Percentiles rank a stretch among this genome's conserved stretches.
phyloP scores from a whole-genome alignment of 768 basidiomycete species.

The Podaxis mareebaensis region DNA sequence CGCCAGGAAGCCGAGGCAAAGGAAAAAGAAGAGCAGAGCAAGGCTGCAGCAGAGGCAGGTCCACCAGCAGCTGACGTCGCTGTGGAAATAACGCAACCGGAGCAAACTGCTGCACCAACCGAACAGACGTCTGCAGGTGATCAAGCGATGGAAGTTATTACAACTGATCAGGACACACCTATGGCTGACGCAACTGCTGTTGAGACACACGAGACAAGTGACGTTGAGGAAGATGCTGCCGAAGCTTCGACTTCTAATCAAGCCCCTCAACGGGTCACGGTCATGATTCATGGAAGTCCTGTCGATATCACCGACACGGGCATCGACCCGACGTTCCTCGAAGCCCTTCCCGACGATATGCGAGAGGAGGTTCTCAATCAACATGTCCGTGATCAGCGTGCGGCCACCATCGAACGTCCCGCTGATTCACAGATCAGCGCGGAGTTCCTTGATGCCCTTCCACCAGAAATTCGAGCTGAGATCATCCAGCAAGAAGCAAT shows the following conservation, averaged over 20 bases:
- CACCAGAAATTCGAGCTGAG: constrained; percentile 95
- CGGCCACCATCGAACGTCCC: constrained; percentile 71
- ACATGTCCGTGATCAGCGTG: constrained; percentile 89
- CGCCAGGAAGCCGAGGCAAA: constrained; percentile 35
- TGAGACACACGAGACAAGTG: constrained; percentile 35
- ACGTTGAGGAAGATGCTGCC: constrained; percentile 53
- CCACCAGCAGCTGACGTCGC: background rate
- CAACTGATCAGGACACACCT: constrained; percentile 27
- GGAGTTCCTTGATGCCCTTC: constrained; percentile 95
- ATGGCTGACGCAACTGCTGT: constrained; percentile 33
- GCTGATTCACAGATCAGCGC: constrained; percentile 87
- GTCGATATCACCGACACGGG: constrained; percentile 99
- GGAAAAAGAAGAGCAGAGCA: constrained; percentile 33
- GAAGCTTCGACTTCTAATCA: constrained; percentile 20
- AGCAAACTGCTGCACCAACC: constrained; percentile 14
- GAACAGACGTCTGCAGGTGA: constrained; percentile 14
- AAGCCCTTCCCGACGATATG: constrained; percentile 98
- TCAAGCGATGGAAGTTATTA: constrained; percentile 14
- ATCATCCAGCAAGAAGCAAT: constrained; percentile 93
- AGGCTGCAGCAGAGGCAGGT: constrained; percentile 23
- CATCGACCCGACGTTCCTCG: constrained; percentile 96
- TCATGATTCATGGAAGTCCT: constrained; percentile 87
- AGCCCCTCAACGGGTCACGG: constrained; percentile 67
- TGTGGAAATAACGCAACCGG: background rate
- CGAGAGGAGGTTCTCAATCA: constrained; percentile 97